These are phyloP conservation scores for Solanum virginianum DNA, from an alignment of 257 asterid genomes.

Conservation along the genomic window DNA sequence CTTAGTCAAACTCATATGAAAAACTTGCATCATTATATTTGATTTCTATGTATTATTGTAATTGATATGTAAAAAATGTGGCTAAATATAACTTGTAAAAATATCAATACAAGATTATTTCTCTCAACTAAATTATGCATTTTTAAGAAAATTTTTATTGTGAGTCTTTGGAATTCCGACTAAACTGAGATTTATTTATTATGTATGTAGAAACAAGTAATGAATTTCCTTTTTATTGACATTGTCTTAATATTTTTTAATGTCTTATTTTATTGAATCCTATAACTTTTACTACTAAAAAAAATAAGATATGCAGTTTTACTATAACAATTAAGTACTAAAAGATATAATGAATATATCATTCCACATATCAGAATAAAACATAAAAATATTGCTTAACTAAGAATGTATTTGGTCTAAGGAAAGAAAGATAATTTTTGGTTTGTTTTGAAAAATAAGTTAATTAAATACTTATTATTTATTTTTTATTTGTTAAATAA, in stretches of 20 bases:
- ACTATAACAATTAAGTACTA: too few relatives aligned
- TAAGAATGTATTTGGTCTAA: too few relatives aligned
- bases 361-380: too few relatives aligned
- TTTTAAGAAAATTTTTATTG: not conserved
- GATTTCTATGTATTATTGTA: not conserved
- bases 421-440: too few relatives aligned
- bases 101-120: not conserved
- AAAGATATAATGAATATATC: too few relatives aligned
- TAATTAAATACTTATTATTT: too few relatives aligned
- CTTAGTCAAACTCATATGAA: too few relatives aligned
- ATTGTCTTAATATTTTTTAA: not conserved
- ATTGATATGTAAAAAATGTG: not conserved
- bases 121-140: not conserved
- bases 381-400: too few relatives aligned
- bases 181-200: not conserved
- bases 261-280: not conserved
- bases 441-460: too few relatives aligned
- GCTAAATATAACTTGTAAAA: not conserved
- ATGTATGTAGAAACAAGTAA: not conserved
- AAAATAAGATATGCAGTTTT: too few relatives aligned
- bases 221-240: not conserved
- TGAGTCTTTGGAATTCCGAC: not conserved
- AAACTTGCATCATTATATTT: not conserved
- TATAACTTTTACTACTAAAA: not conserved
- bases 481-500: too few relatives aligned